Evolutionary conservation across 202 grass and related monocot species (phyloP).

Genomic region (Schoenoplectus tabernaemontani): DNA sequence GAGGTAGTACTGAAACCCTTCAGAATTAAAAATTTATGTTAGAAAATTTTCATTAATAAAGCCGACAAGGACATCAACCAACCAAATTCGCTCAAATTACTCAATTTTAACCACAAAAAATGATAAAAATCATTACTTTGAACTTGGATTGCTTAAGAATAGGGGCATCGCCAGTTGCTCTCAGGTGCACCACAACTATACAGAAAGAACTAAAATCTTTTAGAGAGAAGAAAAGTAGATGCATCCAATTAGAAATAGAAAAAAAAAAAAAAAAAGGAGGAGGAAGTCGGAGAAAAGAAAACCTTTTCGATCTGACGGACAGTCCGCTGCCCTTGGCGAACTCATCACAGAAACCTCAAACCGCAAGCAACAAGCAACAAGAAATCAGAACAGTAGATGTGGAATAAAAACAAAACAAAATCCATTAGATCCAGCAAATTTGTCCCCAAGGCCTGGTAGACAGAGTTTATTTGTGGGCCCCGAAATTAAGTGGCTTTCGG

Average conservation of each 20-base stretch:
- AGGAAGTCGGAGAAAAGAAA: background rate
- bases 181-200: slow-evolving; percentile 68
- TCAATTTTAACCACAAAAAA: background rate
- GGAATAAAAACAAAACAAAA: background rate
- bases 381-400: background rate
- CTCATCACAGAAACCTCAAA: background rate
- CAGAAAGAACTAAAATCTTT: background rate
- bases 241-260: background rate
- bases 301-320: slow-evolving; percentile 43
- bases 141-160: slow-evolving; percentile 81
- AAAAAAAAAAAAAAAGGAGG: background rate
- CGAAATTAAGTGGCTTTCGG: too few relatives aligned
- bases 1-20: background rate
- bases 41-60: background rate
- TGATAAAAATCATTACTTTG: slow-evolving; percentile 30
- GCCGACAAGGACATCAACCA: background rate
- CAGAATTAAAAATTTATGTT: background rate
- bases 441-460: background rate
- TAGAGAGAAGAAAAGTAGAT: background rate
- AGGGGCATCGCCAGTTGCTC: slow-evolving; percentile 56
- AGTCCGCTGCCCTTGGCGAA: slow-evolving; percentile 27
- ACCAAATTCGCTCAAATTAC: background rate
- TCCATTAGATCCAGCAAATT: background rate
- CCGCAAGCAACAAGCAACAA: background rate
- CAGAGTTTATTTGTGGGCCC: too few relatives aligned